These are phyloP conservation scores for Chrysoporthe austroafricana DNA, from an alignment of 2,329 filamentous ascomycete species.

Conservation along the genomic window DNA sequence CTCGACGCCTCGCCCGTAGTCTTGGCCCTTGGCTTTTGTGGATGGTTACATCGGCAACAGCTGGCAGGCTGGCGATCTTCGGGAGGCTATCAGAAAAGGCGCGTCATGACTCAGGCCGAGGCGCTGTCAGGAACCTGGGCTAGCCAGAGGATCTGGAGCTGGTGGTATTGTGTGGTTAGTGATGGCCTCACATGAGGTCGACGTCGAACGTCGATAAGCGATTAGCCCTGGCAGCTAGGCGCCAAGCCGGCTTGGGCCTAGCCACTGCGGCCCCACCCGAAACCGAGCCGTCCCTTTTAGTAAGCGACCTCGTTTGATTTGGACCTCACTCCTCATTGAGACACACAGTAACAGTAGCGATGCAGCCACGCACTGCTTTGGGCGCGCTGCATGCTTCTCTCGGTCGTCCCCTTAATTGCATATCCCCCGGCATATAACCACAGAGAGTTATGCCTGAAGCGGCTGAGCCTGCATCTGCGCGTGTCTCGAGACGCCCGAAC, in stretches of 20 bases:
- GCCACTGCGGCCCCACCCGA: slow-evolving; percentile 1
- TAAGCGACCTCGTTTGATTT: background rate
- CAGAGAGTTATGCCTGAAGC: background rate
- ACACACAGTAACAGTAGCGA: background rate
- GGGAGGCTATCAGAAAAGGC: background rate
- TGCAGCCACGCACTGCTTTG: background rate
- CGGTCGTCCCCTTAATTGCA: background rate
- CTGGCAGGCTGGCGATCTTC: background rate
- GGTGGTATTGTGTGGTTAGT: background rate
- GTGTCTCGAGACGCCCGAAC: background rate
- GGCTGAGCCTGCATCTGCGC: background rate
- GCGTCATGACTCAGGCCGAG: background rate
- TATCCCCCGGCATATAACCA: background rate
- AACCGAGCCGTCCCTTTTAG: background rate
- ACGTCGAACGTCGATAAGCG: background rate
- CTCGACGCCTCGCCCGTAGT: background rate
- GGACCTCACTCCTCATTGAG: background rate
- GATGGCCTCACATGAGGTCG: slow-evolving; percentile 11
- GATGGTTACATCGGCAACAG: background rate
- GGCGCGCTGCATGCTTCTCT: background rate
- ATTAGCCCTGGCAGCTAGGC: background rate
- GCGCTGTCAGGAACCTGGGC: background rate
- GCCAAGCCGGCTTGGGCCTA: slow-evolving; percentile 2
- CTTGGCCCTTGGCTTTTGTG: background rate
- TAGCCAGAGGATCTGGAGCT: background rate